These are phyloP conservation scores for Aspergillus pseudonomiae DNA, from an alignment of 2,329 filamentous ascomycete genomes.

Conservation along the genomic window DNA sequence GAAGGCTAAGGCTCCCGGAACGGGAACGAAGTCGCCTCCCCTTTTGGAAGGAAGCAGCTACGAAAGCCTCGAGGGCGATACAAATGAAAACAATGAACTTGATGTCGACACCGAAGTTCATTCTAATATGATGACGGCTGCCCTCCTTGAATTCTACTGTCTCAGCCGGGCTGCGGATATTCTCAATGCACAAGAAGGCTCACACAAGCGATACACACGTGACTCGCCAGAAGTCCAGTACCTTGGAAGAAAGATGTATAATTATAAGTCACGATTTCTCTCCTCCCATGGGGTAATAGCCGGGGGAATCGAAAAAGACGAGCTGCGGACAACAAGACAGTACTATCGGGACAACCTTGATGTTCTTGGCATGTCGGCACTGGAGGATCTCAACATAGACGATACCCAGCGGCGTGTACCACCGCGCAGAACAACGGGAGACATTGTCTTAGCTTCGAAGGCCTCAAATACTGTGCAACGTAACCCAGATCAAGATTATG, in stretches of 20 bases:
- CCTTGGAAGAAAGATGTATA: slow-evolving; percentile 46
- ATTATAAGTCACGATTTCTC: slow-evolving; percentile 46
- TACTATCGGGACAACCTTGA: slow-evolving; percentile 50
- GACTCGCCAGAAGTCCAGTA: slow-evolving; percentile 47
- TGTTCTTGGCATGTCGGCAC: slow-evolving; percentile 39
- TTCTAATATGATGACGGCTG: slow-evolving; percentile 46
- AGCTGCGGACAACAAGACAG: slow-evolving; percentile 38
- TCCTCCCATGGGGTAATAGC: slow-evolving; percentile 46
- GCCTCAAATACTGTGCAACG: slow-evolving; percentile 18
- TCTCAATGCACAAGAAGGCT: slow-evolving; percentile 44
- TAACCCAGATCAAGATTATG: slow-evolving; percentile 17
- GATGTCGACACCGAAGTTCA: slow-evolving; percentile 41
- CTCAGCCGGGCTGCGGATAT: slow-evolving; percentile 47
- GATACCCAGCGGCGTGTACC: slow-evolving; percentile 21
- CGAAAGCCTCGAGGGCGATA: slow-evolving; percentile 4
- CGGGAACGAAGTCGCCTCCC: slow-evolving; percentile 10
- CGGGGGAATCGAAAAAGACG: slow-evolving; percentile 43
- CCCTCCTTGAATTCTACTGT: slow-evolving; percentile 50
- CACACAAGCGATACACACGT: slow-evolving; percentile 38
- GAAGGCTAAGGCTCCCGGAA: slow-evolving; percentile 1
- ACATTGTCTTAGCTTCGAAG: slow-evolving; percentile 28
- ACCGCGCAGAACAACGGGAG: slow-evolving; percentile 24
- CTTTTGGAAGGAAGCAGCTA: slow-evolving; percentile 7
- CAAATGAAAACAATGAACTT: slow-evolving; percentile 25
- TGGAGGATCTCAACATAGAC: slow-evolving; percentile 39